Conservation (phyloP, 805 yeast genomes). For the Wickerhamomyces silvicola region DNA sequence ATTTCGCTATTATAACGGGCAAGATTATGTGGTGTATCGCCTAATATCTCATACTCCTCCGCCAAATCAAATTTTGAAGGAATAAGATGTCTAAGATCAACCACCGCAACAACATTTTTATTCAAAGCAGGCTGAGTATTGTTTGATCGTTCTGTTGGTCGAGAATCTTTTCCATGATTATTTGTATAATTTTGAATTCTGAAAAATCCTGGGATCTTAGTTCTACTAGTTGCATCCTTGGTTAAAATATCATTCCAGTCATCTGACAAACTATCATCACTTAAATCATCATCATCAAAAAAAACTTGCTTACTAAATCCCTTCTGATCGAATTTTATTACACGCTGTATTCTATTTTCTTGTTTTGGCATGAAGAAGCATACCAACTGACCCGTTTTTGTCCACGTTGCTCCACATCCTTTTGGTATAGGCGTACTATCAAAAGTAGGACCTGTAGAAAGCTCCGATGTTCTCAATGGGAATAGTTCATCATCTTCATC, state of each 20-base stretch:
- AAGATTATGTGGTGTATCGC: slow-evolving; percentile 55
- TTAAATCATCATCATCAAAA: slow-evolving; percentile 22
- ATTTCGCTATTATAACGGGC: slow-evolving; percentile 67
- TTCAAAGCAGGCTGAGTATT: slow-evolving; percentile 14
- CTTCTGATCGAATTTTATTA: slow-evolving; percentile 47
- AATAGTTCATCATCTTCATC: slow-evolving; percentile 26
- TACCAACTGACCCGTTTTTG: slow-evolving; percentile 67
- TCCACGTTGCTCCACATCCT: slow-evolving; percentile 91
- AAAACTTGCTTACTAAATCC: slow-evolving; percentile 37
- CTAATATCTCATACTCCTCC: slow-evolving; percentile 55
- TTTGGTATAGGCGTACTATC: slow-evolving; percentile 90
- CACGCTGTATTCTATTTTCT: slow-evolving; percentile 32
- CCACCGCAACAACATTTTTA: slow-evolving; percentile 53
- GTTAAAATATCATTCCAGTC: slow-evolving; percentile 64
- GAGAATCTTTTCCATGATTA: slow-evolving; percentile 1
- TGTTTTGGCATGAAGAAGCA: slow-evolving; percentile 71
- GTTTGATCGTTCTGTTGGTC: slow-evolving; percentile 18
- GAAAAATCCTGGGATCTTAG: slow-evolving; percentile 43
- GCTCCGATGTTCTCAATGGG: slow-evolving; percentile 11
- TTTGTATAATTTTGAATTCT: slow-evolving; percentile 16
- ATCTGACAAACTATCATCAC: slow-evolving; percentile 55
- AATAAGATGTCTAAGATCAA: slow-evolving; percentile 61
- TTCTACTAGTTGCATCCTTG: slow-evolving; percentile 43
- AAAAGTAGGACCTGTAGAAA: slow-evolving; percentile 29
- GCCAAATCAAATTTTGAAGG: slow-evolving; percentile 75